Evolutionary conservation across 495 filamentous ascomycete species (phyloP), one percentile per base, ranked within the genome.

Genomic region (Lasiosphaeris hirsuta): DNA sequence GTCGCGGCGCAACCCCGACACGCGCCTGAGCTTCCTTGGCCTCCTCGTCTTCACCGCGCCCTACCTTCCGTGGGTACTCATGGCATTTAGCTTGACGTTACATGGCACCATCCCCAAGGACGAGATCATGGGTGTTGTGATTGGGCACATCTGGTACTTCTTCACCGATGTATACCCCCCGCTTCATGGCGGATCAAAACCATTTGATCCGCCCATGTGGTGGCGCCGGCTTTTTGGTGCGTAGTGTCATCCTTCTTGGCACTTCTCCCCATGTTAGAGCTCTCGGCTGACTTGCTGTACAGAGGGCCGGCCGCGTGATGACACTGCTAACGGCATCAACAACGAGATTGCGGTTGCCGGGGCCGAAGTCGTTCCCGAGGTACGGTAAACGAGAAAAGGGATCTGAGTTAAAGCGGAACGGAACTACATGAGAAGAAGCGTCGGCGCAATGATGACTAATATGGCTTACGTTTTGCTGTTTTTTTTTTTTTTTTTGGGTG

Each of bases 81-180:
- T 98, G 82, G 88, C 78, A 0, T 94, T 98, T 71, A 91, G 87
- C 55, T 71, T 97, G 47, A 75, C 94, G 11, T 75, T 97, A 63
- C 92, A 97, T 73, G 87, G 89, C 10, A 88, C 79, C 1, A 76
- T 96, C 35, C 94, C 94, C 10, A 96, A 95, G 79, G 94, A 98
- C 72, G 94, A 98, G 77, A 84, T 98, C 56, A 89, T 91, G 73
- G 94, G 94, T 7, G 88, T 96, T 13, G 82, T 92, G 7, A 90
- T 97, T 49, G 94, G 94, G 3, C 94, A 98, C 73, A 81, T 97
- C 34, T 98, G 92, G 89, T 98, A 97, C 69, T 98, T 96, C 76
- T 97, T 97, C 75, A 88, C 85, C 48, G 94, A 98, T 66, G 91
- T 98, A 13, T 98, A 96, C 69, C 94, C 94, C 6, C 86, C 90